Evolutionary conservation across 495 filamentous ascomycete genomes (phyloP).

Genomic region (Penicillium bovifimosum): DNA sequence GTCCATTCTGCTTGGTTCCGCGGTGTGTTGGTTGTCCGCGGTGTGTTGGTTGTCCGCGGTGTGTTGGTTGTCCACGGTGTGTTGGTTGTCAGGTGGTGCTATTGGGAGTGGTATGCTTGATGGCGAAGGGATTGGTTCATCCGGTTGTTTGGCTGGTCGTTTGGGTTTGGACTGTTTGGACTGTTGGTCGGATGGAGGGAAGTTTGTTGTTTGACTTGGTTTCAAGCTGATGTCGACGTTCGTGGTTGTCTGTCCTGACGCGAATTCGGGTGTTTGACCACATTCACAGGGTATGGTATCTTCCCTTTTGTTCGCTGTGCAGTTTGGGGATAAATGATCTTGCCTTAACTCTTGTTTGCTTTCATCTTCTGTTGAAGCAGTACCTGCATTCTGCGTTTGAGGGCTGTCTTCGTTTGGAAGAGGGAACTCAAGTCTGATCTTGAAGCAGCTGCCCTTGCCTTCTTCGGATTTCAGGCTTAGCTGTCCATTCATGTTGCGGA

Average conservation of each 20-base stretch:
- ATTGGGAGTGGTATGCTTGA: background rate
- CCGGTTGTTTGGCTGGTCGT: background rate
- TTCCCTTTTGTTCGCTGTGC: background rate
- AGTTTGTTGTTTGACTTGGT: slow-evolving; percentile 10
- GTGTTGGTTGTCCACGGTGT: background rate
- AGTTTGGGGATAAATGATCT: background rate
- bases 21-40: too few relatives aligned
- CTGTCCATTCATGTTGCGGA: slow-evolving; percentile 85
- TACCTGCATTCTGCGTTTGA: slow-evolving; percentile 1
- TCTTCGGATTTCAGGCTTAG: slow-evolving; percentile 77
- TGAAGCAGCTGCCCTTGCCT: slow-evolving; percentile 76
- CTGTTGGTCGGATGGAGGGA: slow-evolving; percentile 2
- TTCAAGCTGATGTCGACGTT: slow-evolving; percentile 13
- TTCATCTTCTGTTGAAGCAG: background rate
- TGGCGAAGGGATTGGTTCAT: background rate
- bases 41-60: background rate
- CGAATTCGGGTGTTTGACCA: slow-evolving; percentile 4
- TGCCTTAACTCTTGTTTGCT: background rate
- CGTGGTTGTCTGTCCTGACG: slow-evolving; percentile 7
- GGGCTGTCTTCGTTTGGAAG: slow-evolving; percentile 11
- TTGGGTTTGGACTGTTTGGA: too few relatives aligned
- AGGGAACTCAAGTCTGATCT: slow-evolving; percentile 31
- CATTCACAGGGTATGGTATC: slow-evolving; percentile 9
- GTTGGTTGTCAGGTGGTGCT: background rate
- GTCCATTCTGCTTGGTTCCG: background rate